Evolutionary conservation across 345 rosid species (phyloP).

Genomic region (Arabis hirsuta): DNA sequence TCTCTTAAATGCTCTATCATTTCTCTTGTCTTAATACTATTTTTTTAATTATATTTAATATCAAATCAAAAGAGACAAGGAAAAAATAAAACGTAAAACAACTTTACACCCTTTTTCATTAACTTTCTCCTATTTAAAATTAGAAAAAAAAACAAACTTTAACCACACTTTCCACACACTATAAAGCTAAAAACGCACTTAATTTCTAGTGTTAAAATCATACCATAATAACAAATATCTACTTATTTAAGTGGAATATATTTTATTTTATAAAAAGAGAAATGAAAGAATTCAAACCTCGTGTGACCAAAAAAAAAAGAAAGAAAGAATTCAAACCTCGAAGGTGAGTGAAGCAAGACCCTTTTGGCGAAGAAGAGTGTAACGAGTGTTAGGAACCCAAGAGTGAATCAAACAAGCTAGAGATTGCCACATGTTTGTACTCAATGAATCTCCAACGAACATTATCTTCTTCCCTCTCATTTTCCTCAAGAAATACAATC

Average conservation of each 20-base stretch:
- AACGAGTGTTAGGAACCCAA: conserved; percentile 69
- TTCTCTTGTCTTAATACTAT: conserved; percentile 25
- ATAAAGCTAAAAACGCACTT: conserved; percentile 4
- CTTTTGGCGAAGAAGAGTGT: conserved; percentile 47
- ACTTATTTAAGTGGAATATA: not conserved
- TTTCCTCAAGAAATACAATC: conserved; percentile 66
- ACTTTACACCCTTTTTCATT: conserved; percentile 7
- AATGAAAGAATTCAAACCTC: not conserved
- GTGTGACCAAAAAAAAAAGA: not conserved
- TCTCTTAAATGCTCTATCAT: conserved; percentile 41
- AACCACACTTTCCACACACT: conserved; percentile 22
- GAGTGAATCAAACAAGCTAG: conserved; percentile 75
- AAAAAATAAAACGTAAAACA: not conserved
- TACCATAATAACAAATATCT: not conserved
- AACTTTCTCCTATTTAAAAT: conserved; percentile 26
- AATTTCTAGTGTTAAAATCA: conserved; percentile 2
- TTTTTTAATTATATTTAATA: conserved; percentile 34
- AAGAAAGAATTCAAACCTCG: conserved; percentile 49
- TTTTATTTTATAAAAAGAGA: not conserved
- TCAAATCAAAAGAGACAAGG: conserved; percentile 36
- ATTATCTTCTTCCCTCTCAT: conserved; percentile 94
- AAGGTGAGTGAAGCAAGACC: conserved; percentile 70
- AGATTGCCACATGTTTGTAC: conserved; percentile 82
- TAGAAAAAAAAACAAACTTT: not conserved
- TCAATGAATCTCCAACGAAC: conserved; percentile 97